A percentile compares a stretch with the other conserved stretches of the same genome.
Evolutionary conservation across 257 asterid species (phyloP).

Genomic region (Solanum appendiculatum): DNA sequence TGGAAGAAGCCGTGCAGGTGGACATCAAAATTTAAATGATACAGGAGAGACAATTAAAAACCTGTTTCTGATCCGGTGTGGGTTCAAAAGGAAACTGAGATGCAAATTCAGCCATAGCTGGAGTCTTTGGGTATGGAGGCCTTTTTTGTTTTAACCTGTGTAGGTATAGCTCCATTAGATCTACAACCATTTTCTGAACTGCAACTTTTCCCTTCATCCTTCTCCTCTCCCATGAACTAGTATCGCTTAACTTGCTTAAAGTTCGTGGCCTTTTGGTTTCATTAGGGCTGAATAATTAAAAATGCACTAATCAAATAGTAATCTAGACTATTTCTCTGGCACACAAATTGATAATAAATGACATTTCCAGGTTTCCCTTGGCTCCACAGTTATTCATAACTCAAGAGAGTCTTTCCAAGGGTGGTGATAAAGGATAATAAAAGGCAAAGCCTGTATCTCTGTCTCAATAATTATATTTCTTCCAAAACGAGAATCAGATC

Average conservation of each 20-base stretch:
- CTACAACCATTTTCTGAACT: conserved; percentile 95
- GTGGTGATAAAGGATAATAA: background rate
- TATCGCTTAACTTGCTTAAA: conserved; percentile 79
- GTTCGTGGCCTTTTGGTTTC: conserved; percentile 72
- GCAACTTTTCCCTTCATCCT: conserved; percentile 97
- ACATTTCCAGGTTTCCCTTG: background rate
- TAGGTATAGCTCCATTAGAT: conserved; percentile 90
- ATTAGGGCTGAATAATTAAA: conserved; percentile 51
- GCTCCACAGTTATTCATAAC: background rate
- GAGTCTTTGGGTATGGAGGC: conserved; percentile 65
- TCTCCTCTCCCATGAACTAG: conserved; percentile 90
- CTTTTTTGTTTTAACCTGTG: conserved; percentile 90
- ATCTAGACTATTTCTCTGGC: background rate
- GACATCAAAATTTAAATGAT: background rate
- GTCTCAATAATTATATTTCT: background rate
- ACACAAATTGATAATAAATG: background rate
- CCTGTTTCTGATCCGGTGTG: conserved; percentile 91
- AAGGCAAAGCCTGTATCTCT: background rate
- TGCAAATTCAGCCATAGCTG: conserved; percentile 57
- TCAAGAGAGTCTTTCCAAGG: background rate
- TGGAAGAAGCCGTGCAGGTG: background rate
- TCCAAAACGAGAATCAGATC: background rate
- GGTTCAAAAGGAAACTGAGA: conserved; percentile 77
- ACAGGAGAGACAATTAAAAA: conserved; percentile 11
- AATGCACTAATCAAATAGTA: conserved; percentile 2